Evolutionary conservation across 2,329 filamentous ascomycete genomes (phyloP), one percentile per base, ranked within the genome.

Genomic region (Cladobotryum mycophilum): DNA sequence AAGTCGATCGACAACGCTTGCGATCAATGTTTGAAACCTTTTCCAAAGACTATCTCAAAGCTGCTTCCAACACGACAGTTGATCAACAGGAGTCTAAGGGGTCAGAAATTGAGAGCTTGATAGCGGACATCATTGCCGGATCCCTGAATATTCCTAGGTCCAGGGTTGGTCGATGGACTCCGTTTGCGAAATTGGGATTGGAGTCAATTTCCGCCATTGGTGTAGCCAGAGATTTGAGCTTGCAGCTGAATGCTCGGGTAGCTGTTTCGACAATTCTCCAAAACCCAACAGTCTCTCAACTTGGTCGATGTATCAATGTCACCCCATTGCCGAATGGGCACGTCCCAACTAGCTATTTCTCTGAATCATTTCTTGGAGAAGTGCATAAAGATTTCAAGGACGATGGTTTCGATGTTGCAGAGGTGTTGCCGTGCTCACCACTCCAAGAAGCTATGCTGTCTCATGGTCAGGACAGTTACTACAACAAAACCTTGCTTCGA

Each of bases 401-500:
- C 4, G 53, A 64, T 2, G 64, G 65, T 0, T 63, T 65, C 4
- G 41, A 57, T 0, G 70, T 86, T 3, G 67, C 78, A 30, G 73
- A 70, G 1, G 74, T 95, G 8, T 69, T 91, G 5, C 90, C 90
- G 1, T 96, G 91, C 62, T 95, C 89, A 1, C 87, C 90, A 1
- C 70, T 96, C 0, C 91, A 96, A 64, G 87, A 95, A 69, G 86
- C 85, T 1, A 96, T 96, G 89, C 73, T 96, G 1, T 79, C 81
- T 8, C 59, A 72, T 55, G 67, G 67, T 1, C 64, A 70, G 11
- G 67, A 69, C 1, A 74, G 82, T 2, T 96, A 96, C 63, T 82
- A 79, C 60, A 96, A 95, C 63, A 80, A 79, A 44, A 81, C 88
- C 50, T 66, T 85, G 0, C 79, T 95, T 54, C 72, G 76, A 5